Conservation (phyloP, 768 basidiomycete genomes). For the Floccularia luteovirens region DNA sequence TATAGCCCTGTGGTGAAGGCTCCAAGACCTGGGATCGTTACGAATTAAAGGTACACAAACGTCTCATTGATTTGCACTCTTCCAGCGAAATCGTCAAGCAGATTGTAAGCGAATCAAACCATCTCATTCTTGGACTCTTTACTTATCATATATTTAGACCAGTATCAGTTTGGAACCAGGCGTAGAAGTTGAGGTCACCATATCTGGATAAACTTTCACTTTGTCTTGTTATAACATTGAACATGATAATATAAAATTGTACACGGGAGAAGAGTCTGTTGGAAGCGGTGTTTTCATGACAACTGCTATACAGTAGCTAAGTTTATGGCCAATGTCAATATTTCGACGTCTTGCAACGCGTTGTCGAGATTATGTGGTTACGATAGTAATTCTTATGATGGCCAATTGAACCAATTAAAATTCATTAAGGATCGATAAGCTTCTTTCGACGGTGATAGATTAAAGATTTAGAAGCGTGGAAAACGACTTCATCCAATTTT, state of each 20-base stretch:
- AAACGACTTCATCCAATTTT: no score
- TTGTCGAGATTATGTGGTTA: no score
- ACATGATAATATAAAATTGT: neutral
- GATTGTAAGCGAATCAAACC: slow-evolving; percentile 61
- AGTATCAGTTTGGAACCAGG: slow-evolving; percentile 98
- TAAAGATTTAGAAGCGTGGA: no score
- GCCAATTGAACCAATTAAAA: no score
- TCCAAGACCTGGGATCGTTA: slow-evolving; percentile 99
- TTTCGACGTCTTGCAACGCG: no score
- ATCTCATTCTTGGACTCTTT: neutral
- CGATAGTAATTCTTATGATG: no score
- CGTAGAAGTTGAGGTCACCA: slow-evolving; percentile 98
- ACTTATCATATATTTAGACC: slow-evolving; percentile 46
- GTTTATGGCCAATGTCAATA: no score
- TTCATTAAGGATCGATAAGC: no score
- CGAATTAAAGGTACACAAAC: slow-evolving; percentile 99
- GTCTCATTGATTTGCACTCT: slow-evolving; percentile 97
- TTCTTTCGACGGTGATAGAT: no score
- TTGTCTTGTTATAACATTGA: neutral
- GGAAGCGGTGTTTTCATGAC: no score
- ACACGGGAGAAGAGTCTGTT: no score
- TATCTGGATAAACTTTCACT: slow-evolving; percentile 70
- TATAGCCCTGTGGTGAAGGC: slow-evolving; percentile 98
- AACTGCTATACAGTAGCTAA: no score
- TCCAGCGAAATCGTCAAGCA: slow-evolving; percentile 99